Evolutionary conservation across 2,329 filamentous ascomycete species (phyloP), one percentile per base, ranked within the genome.

Genomic region (Colletotrichum gloeosporioides): DNA sequence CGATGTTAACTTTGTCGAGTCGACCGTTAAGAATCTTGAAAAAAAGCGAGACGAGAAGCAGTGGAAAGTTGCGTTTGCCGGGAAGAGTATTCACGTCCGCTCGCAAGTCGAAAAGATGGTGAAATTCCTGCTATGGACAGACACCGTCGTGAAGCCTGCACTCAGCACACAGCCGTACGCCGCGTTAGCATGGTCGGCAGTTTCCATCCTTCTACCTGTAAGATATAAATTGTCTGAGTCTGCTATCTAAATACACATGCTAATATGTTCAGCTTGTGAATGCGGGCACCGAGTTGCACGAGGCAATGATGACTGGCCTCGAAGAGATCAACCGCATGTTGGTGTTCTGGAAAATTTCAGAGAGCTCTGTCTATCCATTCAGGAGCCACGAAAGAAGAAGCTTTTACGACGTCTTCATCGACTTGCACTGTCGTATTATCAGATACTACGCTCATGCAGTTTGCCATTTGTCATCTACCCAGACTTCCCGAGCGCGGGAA

Each of bases 361-460:
- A 68, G 10, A 29, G 7, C 8, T 29, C 53, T 3, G 13, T 22
- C 1, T 29, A 57, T 6, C 25, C 25, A 18, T 49, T 49, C 22
- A 1, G 13, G 15, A 9, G 25, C 3, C 7, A 27, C 6, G 7
- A 1, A 4, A 57, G 25, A 16, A 0, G 0, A 16, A 12, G 9
- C 22, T 57, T 57, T 3, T 8, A 25, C 6, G 2, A 5, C 25
- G 2, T 29, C 25, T 25, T 57, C 53, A 57, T 29, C 13, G 44
- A 68, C 4, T 3, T 68, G 3, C 34, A 68, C n/a, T n/a, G n/a
- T n/a, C n/a, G n/a, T n/a, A n/a, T 68, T 3, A 4, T 68, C 13
- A n/a, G 32, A n/a, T 68, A 68, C 65, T 49, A 68, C 0, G 44
- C 65, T 5, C 39, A n/a, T 16, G 65, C 32, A 3, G 18, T 57